Evolutionary conservation across 2,329 filamentous ascomycete species (phyloP), one percentile per base, ranked within the genome.

Genomic region (Acrocalymma vagum): DNA sequence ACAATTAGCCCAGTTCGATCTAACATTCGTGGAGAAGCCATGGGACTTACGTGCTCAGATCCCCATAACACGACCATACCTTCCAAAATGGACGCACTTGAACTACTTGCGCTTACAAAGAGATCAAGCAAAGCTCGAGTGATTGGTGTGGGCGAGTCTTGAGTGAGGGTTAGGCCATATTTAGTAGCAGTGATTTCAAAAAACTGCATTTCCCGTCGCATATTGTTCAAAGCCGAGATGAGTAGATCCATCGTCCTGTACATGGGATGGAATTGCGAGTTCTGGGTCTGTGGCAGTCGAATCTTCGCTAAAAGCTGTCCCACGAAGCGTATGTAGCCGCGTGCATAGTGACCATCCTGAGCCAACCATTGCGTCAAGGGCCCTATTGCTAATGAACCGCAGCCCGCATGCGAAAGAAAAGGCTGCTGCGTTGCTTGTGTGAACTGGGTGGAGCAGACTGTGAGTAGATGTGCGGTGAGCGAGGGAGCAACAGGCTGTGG

Each of bases 11-110:
- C 24, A 16, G 11, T 5, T 23, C 3, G 16, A 14, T 3, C 15
- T 13, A 20, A 33, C 26, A 18, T n/a, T 23, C 13, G 11, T 11
- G 5, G 17, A 16, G 9, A 25, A 11, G 5, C 9, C 21, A 9
- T 3, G 3, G 13, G 15, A 62, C 72, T 29, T 68, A 76, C 74
- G 50, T 78, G 82, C 69, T 93, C 88, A 1, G 85, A 90, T n/a
- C 83, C 84, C 84, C 86, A 92, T 16, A 91, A 79, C n/a, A 88
- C 78, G 3, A 89, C 79, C 47, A 89, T 75, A 5, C 84, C 86
- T 62, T 90, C 86, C 3, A 91, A 70, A 58, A 88, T 62, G 2
- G 70, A 76, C 3, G 73, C 72, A 6, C 72, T 74, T 0, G 77
- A 70, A 34, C 76, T 75, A 9, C 80, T 74, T 4, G 77, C 77